Conservation (phyloP, 495 filamentous ascomycete species). For the Daldinia concentrica region DNA sequence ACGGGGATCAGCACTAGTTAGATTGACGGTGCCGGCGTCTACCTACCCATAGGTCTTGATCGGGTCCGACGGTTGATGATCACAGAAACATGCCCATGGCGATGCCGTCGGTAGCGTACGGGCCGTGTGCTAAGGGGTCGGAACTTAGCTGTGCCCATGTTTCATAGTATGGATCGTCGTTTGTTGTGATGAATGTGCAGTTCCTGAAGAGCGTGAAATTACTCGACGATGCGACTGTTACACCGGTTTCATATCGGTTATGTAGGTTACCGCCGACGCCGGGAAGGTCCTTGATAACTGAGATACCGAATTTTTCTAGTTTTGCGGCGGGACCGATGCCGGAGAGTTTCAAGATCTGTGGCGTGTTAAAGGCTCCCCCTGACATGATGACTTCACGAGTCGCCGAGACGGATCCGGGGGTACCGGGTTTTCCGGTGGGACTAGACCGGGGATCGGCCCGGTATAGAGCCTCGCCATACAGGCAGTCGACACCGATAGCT, state of each 20-base stretch:
- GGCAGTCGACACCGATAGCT: constrained; percentile 71
- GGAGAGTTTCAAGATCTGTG: constrained; percentile 69
- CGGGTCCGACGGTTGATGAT: constrained; percentile 37
- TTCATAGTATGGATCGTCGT: constrained; percentile 60
- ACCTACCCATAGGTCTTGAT: constrained; percentile 27
- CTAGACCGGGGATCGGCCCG: constrained; percentile 61
- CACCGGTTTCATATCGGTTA: constrained; percentile 67
- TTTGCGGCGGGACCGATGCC: constrained; percentile 66
- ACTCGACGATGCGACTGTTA: constrained; percentile 55
- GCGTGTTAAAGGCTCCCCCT: constrained; percentile 68
- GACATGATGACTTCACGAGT: constrained; percentile 70
- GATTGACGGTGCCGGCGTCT: constrained; percentile 61
- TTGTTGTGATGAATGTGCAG: constrained; percentile 58
- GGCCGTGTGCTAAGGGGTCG: constrained; percentile 48
- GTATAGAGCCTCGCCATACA: constrained; percentile 68
- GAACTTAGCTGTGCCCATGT: constrained; percentile 51
- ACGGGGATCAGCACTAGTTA: constrained; percentile 62
- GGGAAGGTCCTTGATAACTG: constrained; percentile 62
- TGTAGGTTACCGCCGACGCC: constrained; percentile 74
- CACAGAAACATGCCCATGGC: constrained; percentile 58
- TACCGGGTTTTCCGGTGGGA: constrained; percentile 47
- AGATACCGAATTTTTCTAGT: constrained; percentile 59
- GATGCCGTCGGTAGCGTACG: constrained; percentile 61
- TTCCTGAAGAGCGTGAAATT: constrained; percentile 55
- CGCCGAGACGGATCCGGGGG: constrained; percentile 56